Evolutionary conservation across 164 flowering plant genomes (phyloP).

Genomic region (Magnolia officinalis): DNA sequence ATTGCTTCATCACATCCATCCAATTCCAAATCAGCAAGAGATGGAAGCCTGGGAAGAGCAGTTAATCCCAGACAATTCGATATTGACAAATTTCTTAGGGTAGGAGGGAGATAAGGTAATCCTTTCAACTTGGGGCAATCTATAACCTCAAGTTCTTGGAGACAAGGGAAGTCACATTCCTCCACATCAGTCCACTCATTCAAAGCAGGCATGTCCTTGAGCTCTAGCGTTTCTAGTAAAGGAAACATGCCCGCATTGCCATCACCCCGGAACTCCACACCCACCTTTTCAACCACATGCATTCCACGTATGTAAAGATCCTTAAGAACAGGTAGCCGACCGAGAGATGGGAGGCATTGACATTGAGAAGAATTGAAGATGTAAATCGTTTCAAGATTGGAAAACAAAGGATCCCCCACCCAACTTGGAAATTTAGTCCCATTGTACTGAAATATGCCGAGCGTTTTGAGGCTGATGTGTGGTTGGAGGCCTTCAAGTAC

Average conservation of each 20-base stretch:
- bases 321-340: constrained; percentile 13
- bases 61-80: background rate
- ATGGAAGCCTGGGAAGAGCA: constrained; percentile 4
- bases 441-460: constrained; percentile 18
- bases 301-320: constrained; percentile 1
- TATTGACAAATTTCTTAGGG: background rate
- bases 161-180: constrained; percentile 5
- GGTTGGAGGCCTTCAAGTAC: constrained; percentile 21
- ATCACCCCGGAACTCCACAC: background rate
- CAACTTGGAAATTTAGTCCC: constrained; percentile 31
- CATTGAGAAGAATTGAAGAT: constrained; percentile 12
- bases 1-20: background rate
- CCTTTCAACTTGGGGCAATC: constrained; percentile 1
- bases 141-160: background rate
- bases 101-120: constrained; percentile 1
- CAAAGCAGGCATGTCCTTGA: background rate
- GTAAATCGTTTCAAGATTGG: constrained; percentile 8
- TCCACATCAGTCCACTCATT: constrained; percentile 2
- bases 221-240: background rate
- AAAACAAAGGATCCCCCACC: constrained; percentile 20
- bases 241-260: background rate
- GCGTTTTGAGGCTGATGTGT: constrained; percentile 18
- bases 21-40: constrained; percentile 1
- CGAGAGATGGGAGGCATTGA: constrained; percentile 14
- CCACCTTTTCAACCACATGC: background rate